Base-by-base conservation (phyloP, 2,329 filamentous ascomycete species). In the Penicillium sp. region DNA sequence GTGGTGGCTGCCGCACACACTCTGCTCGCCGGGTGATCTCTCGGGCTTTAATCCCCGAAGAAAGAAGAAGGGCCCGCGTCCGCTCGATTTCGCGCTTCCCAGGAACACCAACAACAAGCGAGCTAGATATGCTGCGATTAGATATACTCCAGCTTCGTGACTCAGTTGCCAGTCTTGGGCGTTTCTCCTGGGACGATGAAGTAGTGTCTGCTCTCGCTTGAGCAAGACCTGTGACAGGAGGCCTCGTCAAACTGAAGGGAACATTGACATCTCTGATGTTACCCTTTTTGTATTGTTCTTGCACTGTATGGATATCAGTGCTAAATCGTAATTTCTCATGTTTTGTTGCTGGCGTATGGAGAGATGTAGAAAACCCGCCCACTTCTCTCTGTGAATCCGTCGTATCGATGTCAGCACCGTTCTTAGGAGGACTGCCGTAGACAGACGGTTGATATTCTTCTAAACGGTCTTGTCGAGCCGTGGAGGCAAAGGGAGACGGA, bases 1-100 rank as follows among this genome's bases (percentile, higher is more conserved):
- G 63, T 12, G 67, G 66, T 22, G 64, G 61, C 19, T 61, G 61
- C 19, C 68, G 68, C 17, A 64, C 52, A 31, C 75, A 74, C 38
- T 83, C 70, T 3, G 85, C 82, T 42, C 84, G 80, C 4, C 82
- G 78, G 26, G 77, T 76, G 48, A 96, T 87, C 62, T 93, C 87
- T 61, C 83, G 83, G 0, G 91, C 90, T 70, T 94, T 95, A 63
- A 96, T 83, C n/a, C 89, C 90, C 0, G 88, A 88, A 55, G 84
- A 86, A 19, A 95, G 75, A 34, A 95, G 79, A 8, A 94, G 75
- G 0, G 88, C 80, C 51, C 82, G 79, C 2, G 90, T 77, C n/a
- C 88, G 83, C 15, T 86, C 85, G 46, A 95, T 78, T 59, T 96
- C 91, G n/a, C 80, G 80, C 59, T 78, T 81, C 8, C 77, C 82